Conservation (phyloP, 1,139 yeast species). For the Saccharomyces uvarum region DNA sequence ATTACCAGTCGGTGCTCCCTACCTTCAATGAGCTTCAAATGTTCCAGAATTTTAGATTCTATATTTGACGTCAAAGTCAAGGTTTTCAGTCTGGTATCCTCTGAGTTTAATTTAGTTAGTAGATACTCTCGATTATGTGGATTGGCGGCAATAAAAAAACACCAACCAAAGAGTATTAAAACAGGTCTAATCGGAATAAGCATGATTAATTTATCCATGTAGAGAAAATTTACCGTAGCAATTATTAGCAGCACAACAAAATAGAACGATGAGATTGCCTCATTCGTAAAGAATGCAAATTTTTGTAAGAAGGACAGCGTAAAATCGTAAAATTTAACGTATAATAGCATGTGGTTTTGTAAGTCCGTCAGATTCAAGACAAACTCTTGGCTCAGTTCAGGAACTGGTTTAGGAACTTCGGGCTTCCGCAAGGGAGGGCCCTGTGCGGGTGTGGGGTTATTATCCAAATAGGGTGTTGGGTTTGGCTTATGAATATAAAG, state of each 20-base stretch:
- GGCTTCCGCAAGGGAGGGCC: slow-evolving; percentile 46
- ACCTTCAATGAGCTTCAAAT: slow-evolving; percentile 33
- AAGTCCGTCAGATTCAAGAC: slow-evolving; percentile 72
- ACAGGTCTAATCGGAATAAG: slow-evolving; percentile 37
- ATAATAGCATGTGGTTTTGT: slow-evolving; percentile 73
- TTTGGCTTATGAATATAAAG: slow-evolving; percentile 37
- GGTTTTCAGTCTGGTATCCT: slow-evolving; percentile 50
- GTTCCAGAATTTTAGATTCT: slow-evolving; percentile 36
- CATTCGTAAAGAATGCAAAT: slow-evolving; percentile 61
- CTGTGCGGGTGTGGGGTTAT: slow-evolving; percentile 48
- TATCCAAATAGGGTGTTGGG: slow-evolving; percentile 24
- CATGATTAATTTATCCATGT: slow-evolving; percentile 31
- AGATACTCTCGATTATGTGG: slow-evolving; percentile 45
- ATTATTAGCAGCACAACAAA: slow-evolving; percentile 35
- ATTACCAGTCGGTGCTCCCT: slow-evolving; percentile 43
- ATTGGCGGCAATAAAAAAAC: slow-evolving; percentile 41
- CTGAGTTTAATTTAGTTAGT: slow-evolving; percentile 44
- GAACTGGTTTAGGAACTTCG: slow-evolving; percentile 62
- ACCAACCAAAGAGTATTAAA: slow-evolving; percentile 46
- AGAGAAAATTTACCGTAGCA: slow-evolving; percentile 32
- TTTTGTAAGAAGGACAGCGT: slow-evolving; percentile 43
- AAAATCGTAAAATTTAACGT: slow-evolving; percentile 57
- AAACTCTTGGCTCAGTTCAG: slow-evolving; percentile 74
- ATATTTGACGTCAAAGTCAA: slow-evolving; percentile 41
- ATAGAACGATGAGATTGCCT: slow-evolving; percentile 50